Conservation (phyloP, 768 basidiomycete species). For the Pleurotus giganteus region DNA sequence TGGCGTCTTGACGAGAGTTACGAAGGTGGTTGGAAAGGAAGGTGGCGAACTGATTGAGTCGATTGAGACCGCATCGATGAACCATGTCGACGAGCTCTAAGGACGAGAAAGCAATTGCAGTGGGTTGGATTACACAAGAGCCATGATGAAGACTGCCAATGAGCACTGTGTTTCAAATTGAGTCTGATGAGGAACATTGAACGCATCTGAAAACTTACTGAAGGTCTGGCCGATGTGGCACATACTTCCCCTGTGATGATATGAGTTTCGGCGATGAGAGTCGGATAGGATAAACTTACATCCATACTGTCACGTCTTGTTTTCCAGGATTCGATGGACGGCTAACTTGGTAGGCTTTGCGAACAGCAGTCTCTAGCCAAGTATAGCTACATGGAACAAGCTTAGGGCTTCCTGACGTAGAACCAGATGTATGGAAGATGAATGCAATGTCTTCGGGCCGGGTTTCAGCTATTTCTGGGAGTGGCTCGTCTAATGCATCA, state of each 20-base stretch:
- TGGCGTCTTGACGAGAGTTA: conserved; percentile 55
- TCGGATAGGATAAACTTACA: conserved; percentile 46
- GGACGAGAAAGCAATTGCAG: conserved; percentile 59
- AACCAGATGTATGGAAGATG: conserved; percentile 80
- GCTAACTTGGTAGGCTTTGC: conserved; percentile 57
- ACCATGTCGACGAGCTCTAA: conserved; percentile 75
- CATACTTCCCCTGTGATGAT: conserved; percentile 68
- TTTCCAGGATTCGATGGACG: conserved; percentile 45
- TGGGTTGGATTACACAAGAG: conserved; percentile 71
- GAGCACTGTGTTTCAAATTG: conserved; percentile 47
- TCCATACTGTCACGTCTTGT: conserved; percentile 71
- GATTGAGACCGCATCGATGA: conserved; percentile 62
- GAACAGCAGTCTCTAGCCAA: conserved; percentile 61
- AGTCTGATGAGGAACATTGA: conserved; percentile 21
- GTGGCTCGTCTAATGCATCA: conserved; percentile 30
- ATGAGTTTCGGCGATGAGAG: conserved; percentile 15
- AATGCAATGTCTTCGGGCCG: conserved; percentile 47
- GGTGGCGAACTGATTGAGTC: conserved; percentile 71
- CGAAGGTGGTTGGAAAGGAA: conserved; percentile 67
- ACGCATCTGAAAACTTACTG: conserved; percentile 45
- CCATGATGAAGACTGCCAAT: conserved; percentile 72
- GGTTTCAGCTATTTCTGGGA: conserved; percentile 41
- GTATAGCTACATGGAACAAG: conserved; percentile 68
- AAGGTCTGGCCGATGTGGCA: conserved; percentile 78
- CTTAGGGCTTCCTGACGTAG: conserved; percentile 82